A percentile compares a stretch with the other conserved stretches of the same genome.
Conservation (phyloP, 1,139 yeast genomes). For the Suhomyces taliae region DNA sequence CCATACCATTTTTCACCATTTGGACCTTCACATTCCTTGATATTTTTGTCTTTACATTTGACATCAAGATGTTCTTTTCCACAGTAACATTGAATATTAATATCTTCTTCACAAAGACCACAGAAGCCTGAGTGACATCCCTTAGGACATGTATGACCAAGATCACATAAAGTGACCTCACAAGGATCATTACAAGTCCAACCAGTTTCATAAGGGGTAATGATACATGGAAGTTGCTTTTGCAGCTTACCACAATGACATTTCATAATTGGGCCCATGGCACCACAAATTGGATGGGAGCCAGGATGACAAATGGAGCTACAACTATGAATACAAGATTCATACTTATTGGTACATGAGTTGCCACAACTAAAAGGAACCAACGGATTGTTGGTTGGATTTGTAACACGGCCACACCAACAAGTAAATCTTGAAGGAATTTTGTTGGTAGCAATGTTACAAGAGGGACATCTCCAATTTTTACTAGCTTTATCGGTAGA, state of each 20-base stretch:
- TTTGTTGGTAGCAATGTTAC: constrained; percentile 55
- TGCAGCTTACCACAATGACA: constrained; percentile 75
- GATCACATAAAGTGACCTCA: constrained; percentile 59
- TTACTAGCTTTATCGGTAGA: constrained; percentile 51
- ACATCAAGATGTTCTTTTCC: constrained; percentile 52
- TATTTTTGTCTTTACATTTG: constrained; percentile 49
- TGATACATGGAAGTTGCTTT: constrained; percentile 69
- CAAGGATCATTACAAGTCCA: constrained; percentile 72
- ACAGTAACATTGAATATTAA: constrained; percentile 67
- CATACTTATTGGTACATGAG: constrained; percentile 59
- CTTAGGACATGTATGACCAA: constrained; percentile 48
- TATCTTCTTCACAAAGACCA: constrained; percentile 55
- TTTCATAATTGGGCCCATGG: constrained; percentile 65
- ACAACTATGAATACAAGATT: constrained; percentile 74
- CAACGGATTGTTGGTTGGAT: constrained; percentile 61
- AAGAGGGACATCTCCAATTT: constrained; percentile 88
- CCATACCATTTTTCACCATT: constrained; percentile 56
- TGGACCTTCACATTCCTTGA: constrained; percentile 26
- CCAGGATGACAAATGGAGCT: constrained; percentile 85
- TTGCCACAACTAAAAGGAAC: constrained; percentile 91
- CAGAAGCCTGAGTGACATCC: constrained; percentile 77
- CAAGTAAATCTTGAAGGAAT: constrained; percentile 70
- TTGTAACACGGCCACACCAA: constrained; percentile 83
- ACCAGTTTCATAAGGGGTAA: constrained; percentile 66
- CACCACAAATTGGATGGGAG: constrained; percentile 80